phyloP scores from a whole-genome alignment of 192 early-diverging fungal genomes.

The Phycomyces nitens region DNA sequence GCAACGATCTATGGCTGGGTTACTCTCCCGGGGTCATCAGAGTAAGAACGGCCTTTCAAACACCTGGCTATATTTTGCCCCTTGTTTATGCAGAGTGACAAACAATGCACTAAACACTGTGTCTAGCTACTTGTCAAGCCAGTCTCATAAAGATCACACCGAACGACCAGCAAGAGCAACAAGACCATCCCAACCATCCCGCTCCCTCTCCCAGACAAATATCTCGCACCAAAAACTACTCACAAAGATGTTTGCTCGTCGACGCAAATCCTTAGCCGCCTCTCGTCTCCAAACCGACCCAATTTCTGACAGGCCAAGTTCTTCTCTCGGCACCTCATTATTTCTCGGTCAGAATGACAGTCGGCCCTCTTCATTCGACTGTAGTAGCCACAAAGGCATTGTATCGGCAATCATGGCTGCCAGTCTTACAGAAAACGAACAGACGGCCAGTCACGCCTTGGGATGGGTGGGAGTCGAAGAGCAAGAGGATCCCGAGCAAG shows the following conservation, averaged over 20 bases:
- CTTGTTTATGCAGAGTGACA: too few species aligned
- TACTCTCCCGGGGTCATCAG: constrained; percentile 2
- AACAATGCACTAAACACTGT: too few species aligned
- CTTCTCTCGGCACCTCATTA: neutral
- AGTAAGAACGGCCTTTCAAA: neutral
- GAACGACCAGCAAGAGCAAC: too few species aligned
- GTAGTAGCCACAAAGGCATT: constrained; percentile 13
- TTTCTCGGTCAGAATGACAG: neutral
- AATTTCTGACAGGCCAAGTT: neutral
- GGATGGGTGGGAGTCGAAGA: constrained; percentile 20
- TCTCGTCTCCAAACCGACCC: neutral
- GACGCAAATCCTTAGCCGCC: constrained; percentile 9
- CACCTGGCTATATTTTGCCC: too few species aligned
- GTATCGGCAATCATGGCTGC: constrained; percentile 22
- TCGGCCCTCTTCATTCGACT: neutral
- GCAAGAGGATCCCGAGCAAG: neutral
- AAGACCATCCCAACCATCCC: constrained; percentile 6
- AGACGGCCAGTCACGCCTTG: neutral
- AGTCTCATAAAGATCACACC: too few species aligned
- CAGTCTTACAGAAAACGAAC: neutral
- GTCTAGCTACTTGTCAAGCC: too few species aligned
- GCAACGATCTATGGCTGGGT: constrained; percentile 49
- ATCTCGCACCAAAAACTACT: neutral
- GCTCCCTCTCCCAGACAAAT: constrained; percentile 6
- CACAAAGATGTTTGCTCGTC: constrained; percentile 12